These are phyloP conservation scores for Quercus bicolor DNA, from an alignment of 306 rosid genomes.

Conservation along the genomic window DNA sequence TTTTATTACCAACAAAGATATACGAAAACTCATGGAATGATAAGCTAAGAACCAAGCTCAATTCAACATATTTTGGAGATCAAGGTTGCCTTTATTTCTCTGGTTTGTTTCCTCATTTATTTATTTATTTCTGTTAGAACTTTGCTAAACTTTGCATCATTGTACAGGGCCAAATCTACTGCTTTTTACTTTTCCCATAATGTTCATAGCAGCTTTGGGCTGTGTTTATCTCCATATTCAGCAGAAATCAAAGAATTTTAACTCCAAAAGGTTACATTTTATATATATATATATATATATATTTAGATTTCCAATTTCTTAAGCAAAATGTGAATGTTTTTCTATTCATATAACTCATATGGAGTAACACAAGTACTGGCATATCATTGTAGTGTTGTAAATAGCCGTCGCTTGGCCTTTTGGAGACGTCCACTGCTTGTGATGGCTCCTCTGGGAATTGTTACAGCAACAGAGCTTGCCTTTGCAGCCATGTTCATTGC, in stretches of 20 bases:
- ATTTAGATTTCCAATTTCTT: background rate
- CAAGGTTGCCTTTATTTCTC: slow-evolving; percentile 32
- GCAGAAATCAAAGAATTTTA: slow-evolving; percentile 15
- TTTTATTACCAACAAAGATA: slow-evolving; percentile 46
- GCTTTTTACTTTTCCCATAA: slow-evolving; percentile 57
- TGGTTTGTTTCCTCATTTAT: background rate
- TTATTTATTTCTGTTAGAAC: background rate
- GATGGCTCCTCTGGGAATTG: slow-evolving; percentile 57
- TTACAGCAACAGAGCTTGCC: slow-evolving; percentile 45
- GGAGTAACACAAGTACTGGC: background rate
- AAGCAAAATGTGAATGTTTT: background rate
- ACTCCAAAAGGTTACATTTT: slow-evolving; percentile 21
- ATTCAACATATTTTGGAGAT: slow-evolving; percentile 49
- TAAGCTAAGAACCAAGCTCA: slow-evolving; percentile 27
- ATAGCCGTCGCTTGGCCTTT: slow-evolving; percentile 5
- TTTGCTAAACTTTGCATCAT: background rate
- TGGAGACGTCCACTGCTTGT: slow-evolving; percentile 47
- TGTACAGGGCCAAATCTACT: slow-evolving; percentile 51
- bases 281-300: no score
- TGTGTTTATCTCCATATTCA: slow-evolving; percentile 57
- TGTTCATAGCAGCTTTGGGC: slow-evolving; percentile 49
- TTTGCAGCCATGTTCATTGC: slow-evolving; percentile 47
- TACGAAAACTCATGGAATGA: slow-evolving; percentile 40
- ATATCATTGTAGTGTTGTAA: slow-evolving; percentile 6
- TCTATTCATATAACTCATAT: no score